A percentile compares a stretch with the other conserved stretches of the same genome.
phyloP scores from a whole-genome alignment of 805 yeast species.

The Candida koratica region DNA sequence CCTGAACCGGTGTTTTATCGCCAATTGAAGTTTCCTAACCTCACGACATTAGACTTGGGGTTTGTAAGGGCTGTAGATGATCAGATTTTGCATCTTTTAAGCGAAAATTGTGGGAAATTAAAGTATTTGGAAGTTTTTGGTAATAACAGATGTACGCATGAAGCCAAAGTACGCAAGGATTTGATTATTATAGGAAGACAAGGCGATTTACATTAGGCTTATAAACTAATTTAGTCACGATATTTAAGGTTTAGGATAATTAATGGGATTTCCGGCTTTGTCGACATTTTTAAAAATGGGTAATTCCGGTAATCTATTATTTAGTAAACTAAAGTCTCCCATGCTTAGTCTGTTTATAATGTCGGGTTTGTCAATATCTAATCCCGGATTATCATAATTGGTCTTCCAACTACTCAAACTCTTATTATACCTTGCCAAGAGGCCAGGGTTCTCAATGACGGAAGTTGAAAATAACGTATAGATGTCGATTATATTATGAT shows the following conservation, averaged over 20 bases:
- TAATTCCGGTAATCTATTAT: constrained; percentile 27
- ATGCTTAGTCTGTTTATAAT: constrained; percentile 26
- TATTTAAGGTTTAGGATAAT: constrained; percentile 23
- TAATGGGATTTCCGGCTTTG: constrained; percentile 39
- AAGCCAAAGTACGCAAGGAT: constrained; percentile 49
- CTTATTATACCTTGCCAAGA: constrained; percentile 1
- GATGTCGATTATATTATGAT: neutral
- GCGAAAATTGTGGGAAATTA: constrained; percentile 58
- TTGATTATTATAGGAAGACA: constrained; percentile 71
- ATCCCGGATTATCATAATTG: constrained; percentile 35
- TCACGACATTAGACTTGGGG: constrained; percentile 71
- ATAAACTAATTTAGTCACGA: too few relatives aligned
- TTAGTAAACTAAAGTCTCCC: constrained; percentile 20
- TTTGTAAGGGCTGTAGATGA: constrained; percentile 78
- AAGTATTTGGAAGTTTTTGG: constrained; percentile 78
- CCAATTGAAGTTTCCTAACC: constrained; percentile 44
- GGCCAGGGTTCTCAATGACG: constrained; percentile 5
- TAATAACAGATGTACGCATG: constrained; percentile 59
- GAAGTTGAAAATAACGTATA: constrained; percentile 6
- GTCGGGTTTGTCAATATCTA: constrained; percentile 33
- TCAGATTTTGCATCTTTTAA: constrained; percentile 52
- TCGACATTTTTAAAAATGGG: constrained; percentile 67
- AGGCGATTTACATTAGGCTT: constrained; percentile 42
- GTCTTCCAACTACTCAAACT: constrained; percentile 7
- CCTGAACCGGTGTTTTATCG: constrained; percentile 16